A percentile compares a stretch with the other conserved stretches of the same genome.
phyloP scores from a whole-genome alignment of 1,139 yeast species.

The Kodamaea sp. region DNA sequence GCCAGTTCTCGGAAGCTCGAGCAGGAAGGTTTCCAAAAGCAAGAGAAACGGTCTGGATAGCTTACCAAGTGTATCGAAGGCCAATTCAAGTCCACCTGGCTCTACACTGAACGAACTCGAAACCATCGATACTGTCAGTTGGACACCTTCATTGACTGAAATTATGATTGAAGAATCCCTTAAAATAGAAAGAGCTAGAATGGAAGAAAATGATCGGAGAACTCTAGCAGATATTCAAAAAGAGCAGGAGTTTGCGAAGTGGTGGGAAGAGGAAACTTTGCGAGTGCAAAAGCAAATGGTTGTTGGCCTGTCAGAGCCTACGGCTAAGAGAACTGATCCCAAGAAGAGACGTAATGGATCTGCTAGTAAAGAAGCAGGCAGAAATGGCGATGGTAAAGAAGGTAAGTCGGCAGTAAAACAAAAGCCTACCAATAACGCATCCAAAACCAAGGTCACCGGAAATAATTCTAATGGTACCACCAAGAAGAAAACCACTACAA shows the following conservation, averaged over 20 bases:
- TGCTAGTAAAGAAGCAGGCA: too few species aligned
- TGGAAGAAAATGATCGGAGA: constrained; percentile 32
- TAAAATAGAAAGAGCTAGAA: constrained; percentile 35
- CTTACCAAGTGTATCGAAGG: not conserved
- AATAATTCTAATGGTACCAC: not conserved
- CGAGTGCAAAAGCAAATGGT: constrained; percentile 54
- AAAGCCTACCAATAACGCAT: not conserved
- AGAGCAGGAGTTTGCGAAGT: constrained; percentile 75
- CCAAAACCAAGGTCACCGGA: constrained; percentile 1
- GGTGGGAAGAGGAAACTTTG: constrained; percentile 79
- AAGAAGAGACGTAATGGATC: too few species aligned
- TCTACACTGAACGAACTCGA: not conserved
- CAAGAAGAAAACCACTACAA: not conserved
- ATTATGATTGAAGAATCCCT: constrained; percentile 52
- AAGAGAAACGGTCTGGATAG: not conserved
- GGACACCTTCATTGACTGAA: constrained; percentile 34
- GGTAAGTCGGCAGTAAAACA: not conserved
- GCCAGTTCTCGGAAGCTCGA: constrained; percentile 10
- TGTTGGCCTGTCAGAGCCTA: too few species aligned
- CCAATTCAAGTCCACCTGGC: not conserved
- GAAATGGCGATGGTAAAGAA: constrained; percentile 1
- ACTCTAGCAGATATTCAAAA: constrained; percentile 70
- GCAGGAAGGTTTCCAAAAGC: not conserved
- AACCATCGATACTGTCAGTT: not conserved
- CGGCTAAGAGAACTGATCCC: constrained; percentile 1